phyloP scores from a whole-genome alignment of 2,329 filamentous ascomycete species.

The Sclerotinia nivalis region DNA sequence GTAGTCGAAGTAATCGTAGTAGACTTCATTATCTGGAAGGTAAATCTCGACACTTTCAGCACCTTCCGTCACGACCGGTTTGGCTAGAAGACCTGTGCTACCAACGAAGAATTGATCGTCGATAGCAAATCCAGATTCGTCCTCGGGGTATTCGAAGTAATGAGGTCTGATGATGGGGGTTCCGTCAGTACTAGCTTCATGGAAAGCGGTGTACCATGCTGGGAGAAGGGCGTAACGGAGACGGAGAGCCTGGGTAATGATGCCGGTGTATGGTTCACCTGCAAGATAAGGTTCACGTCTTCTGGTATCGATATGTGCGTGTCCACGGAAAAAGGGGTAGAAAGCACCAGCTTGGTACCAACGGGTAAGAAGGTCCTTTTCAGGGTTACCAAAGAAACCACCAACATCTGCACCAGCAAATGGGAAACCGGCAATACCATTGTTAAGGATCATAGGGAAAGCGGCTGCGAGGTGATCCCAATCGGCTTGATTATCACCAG shows the following conservation, averaged over 20 bases:
- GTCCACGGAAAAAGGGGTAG: conserved; percentile 97
- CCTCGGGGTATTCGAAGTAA: conserved; percentile 85
- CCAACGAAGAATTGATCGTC: conserved; percentile 95
- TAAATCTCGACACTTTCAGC: conserved; percentile 75
- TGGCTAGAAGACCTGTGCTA: conserved; percentile 84
- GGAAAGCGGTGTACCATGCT: conserved; percentile 96
- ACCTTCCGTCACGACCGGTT: conserved; percentile 81
- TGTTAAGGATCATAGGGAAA: conserved; percentile 89
- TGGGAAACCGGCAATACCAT: conserved; percentile 89
- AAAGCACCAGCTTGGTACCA: conserved; percentile 98
- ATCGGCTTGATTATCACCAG: conserved; percentile 90
- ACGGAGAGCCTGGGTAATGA: conserved; percentile 84
- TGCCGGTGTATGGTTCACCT: conserved; percentile 79
- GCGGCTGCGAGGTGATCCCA: conserved; percentile 91
- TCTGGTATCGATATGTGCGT: conserved; percentile 95
- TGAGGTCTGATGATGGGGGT: conserved; percentile 88
- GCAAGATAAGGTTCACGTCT: conserved; percentile 90
- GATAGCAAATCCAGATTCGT: conserved; percentile 82
- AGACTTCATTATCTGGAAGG: conserved; percentile 83
- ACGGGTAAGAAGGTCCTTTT: conserved; percentile 83
- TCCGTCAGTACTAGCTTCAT: conserved; percentile 78
- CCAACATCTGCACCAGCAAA: conserved; percentile 95
- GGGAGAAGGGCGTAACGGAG: conserved; percentile 88
- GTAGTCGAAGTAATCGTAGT: conserved; percentile 96
- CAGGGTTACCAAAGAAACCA: conserved; percentile 96